Percentiles rank a stretch among this genome's conserved stretches.
Evolutionary conservation across 345 rosid genomes (phyloP).

Genomic region (Pugionium dolabratum): DNA sequence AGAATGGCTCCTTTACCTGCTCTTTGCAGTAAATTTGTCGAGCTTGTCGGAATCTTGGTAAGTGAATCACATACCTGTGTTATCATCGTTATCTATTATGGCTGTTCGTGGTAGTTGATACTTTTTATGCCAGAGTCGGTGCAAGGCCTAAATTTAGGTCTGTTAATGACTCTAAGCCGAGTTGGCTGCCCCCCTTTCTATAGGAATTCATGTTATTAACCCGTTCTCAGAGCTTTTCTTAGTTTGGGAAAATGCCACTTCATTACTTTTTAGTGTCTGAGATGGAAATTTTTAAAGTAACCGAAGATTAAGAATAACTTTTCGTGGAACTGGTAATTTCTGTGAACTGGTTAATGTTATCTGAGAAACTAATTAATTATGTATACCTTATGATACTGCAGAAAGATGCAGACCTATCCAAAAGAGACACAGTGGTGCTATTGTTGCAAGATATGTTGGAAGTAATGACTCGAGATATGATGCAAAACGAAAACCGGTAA

Average conservation of each 20-base stretch:
- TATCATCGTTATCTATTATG: slow-evolving; percentile 13
- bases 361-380: slow-evolving; percentile 14
- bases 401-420: slow-evolving; percentile 84
- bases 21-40: slow-evolving; percentile 78
- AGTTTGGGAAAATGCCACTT: neutral
- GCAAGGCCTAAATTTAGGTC: neutral
- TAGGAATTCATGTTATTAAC: slow-evolving; percentile 7
- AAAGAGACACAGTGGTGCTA: slow-evolving; percentile 72
- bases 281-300: neutral
- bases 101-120: neutral
- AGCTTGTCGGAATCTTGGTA: slow-evolving; percentile 88
- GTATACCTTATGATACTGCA: slow-evolving; percentile 44
- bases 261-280: neutral
- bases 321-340: slow-evolving; percentile 7
- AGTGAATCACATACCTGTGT: slow-evolving; percentile 34
- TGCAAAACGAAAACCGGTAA: slow-evolving; percentile 90
- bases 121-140: slow-evolving; percentile 12
- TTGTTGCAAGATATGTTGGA: slow-evolving; percentile 95
- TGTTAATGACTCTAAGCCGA: slow-evolving; percentile 11
- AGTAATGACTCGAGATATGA: slow-evolving; percentile 92
- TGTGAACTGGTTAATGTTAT: slow-evolving; percentile 10
- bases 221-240: neutral
- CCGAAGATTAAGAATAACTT: neutral
- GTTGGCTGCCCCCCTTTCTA: slow-evolving; percentile 12
- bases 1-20: slow-evolving; percentile 79